Evolutionary conservation across 2,329 filamentous ascomycete genomes (phyloP).

Genomic region (Aspergillus sp.): DNA sequence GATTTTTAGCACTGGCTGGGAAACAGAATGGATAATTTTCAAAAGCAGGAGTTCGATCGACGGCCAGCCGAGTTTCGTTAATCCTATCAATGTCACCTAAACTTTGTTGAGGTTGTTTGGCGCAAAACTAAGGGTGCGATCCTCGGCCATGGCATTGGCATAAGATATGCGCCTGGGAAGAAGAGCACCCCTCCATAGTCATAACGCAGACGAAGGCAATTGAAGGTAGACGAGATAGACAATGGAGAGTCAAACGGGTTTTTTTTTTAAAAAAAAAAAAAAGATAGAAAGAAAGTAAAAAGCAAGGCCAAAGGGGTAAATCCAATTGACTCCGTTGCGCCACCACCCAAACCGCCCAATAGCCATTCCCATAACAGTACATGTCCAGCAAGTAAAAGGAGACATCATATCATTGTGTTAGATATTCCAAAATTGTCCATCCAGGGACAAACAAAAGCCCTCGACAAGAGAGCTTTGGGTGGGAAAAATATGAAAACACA

Average conservation of each 20-base stretch:
- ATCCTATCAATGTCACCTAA: conserved; percentile 8
- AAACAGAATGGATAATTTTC: background rate
- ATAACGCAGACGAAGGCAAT: background rate
- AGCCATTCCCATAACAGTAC: conserved; percentile 18
- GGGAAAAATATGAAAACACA: background rate
- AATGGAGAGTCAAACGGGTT: conserved; percentile 3
- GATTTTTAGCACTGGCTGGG: background rate
- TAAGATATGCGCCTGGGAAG: conserved; percentile 19
- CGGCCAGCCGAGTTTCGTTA: conserved; percentile 16
- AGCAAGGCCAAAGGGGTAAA: conserved; percentile 8
- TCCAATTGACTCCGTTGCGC: conserved; percentile 19
- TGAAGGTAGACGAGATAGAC: background rate
- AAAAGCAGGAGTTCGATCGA: background rate
- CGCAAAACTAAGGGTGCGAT: background rate
- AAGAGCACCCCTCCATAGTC: background rate
- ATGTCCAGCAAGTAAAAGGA: conserved; percentile 9
- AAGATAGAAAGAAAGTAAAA: conserved; percentile 7
- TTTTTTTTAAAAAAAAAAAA: background rate
- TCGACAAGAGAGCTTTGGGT: background rate
- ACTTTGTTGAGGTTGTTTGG: background rate
- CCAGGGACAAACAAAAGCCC: conserved; percentile 6
- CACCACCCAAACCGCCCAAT: conserved; percentile 10
- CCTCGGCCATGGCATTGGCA: conserved; percentile 13
- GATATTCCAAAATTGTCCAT: background rate
- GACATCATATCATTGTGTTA: conserved; percentile 7